A percentile compares a stretch with the other conserved stretches of the same genome.
Evolutionary conservation across 1,284 basidiomycete species (phyloP).

Genomic region (Tremellales sp.): DNA sequence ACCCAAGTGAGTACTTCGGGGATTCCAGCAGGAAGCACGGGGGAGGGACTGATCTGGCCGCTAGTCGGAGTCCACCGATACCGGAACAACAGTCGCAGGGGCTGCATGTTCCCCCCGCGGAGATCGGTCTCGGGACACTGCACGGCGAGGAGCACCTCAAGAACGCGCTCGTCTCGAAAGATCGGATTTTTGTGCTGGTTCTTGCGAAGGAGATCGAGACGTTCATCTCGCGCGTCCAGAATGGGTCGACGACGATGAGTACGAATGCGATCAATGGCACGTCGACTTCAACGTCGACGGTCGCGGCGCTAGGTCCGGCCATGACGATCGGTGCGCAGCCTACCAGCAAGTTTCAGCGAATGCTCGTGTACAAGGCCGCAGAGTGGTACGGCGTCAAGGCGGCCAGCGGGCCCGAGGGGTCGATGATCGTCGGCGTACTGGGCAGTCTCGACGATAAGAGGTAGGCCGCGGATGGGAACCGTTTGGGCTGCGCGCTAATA

Average conservation of each 20-base stretch:
- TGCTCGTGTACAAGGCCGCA: constrained; percentile 45
- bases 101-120: constrained; percentile 20
- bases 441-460: constrained; percentile 30
- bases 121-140: constrained; percentile 32
- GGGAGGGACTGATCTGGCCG: no score
- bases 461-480: constrained; percentile 13
- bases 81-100: no score
- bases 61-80: no score
- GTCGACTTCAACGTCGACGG: constrained; percentile 12
- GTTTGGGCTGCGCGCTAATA: neutral
- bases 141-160: constrained; percentile 40
- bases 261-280: constrained; percentile 7
- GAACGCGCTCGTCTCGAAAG: constrained; percentile 31
- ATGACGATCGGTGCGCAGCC: constrained; percentile 22
- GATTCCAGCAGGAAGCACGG: no score
- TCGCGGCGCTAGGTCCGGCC: constrained; percentile 17
- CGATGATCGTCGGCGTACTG: constrained; percentile 34
- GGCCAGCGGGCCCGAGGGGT: constrained; percentile 17
- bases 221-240: constrained; percentile 29
- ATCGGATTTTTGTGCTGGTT: constrained; percentile 40
- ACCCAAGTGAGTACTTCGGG: no score
- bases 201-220: constrained; percentile 41
- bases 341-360: constrained; percentile 40
- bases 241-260: constrained; percentile 3
- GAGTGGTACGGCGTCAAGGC: constrained; percentile 46